phyloP scores from a whole-genome alignment of 2,329 filamentous ascomycete species.

The Phaeosphaeriaceae sp. region DNA sequence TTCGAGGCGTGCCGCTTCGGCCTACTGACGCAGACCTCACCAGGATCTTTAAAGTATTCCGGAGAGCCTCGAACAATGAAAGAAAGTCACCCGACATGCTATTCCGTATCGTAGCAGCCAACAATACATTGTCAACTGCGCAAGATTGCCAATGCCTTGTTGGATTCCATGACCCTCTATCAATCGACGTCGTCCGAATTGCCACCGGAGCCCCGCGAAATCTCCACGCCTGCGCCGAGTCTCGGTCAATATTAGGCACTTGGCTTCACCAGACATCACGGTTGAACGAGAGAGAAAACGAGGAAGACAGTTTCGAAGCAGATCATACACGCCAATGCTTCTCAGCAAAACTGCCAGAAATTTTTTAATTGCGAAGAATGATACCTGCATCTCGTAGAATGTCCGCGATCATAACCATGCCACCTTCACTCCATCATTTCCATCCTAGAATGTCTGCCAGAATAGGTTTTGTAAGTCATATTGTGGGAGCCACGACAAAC shows the following conservation, averaged over 20 bases:
- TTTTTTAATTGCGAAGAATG: constrained; percentile 22
- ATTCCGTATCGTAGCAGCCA: background rate
- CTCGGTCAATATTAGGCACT: constrained; percentile 3
- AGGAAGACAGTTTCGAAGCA: background rate
- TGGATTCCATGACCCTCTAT: constrained; percentile 5
- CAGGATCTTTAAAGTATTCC: background rate
- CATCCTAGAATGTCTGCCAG: constrained; percentile 18
- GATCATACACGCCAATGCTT: too few relatives aligned
- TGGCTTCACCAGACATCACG: background rate
- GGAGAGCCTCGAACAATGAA: background rate
- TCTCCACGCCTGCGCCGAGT: constrained; percentile 21
- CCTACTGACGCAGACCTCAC: constrained; percentile 3
- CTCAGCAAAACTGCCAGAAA: constrained; percentile 11
- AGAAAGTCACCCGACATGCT: background rate
- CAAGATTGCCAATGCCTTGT: background rate
- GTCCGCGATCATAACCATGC: constrained; percentile 22
- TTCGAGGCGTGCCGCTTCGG: constrained; percentile 15
- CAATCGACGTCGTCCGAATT: constrained; percentile 15
- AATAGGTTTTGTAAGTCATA: background rate
- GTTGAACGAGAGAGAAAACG: too few relatives aligned
- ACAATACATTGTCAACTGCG: background rate
- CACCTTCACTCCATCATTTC: constrained; percentile 18
- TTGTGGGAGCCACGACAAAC: constrained; percentile 3
- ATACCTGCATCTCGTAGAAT: constrained; percentile 26
- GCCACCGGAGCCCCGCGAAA: constrained; percentile 16